These are phyloP conservation scores for Fusarium luffae DNA, from an alignment of 2,329 filamentous ascomycete genomes.

Conservation along the genomic window DNA sequence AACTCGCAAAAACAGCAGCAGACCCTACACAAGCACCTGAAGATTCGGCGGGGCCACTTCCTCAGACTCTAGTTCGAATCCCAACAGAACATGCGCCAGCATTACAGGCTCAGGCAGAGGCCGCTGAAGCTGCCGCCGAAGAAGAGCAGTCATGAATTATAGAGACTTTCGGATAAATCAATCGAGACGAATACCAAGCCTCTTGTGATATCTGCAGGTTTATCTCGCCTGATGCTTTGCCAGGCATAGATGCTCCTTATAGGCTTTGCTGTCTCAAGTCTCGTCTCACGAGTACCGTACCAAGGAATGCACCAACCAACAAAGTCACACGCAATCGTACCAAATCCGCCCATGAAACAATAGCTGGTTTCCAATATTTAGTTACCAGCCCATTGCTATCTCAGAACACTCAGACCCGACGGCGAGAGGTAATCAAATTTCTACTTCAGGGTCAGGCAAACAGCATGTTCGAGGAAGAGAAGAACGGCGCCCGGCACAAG, in stretches of 20 bases:
- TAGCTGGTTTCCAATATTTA: neutral
- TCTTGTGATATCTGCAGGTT: too few relatives aligned
- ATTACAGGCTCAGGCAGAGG: constrained; percentile 70
- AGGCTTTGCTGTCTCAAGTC: neutral
- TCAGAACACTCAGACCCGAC: neutral
- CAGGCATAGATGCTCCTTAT: neutral
- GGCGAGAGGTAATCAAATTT: neutral
- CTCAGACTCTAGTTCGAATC: constrained; percentile 85
- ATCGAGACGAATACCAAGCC: neutral
- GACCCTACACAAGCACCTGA: constrained; percentile 52
- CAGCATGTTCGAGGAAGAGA: neutral
- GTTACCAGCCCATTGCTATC: neutral
- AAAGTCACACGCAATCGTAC: neutral
- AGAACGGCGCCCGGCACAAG: neutral
- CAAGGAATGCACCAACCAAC: neutral
- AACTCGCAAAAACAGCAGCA: constrained; percentile 71
- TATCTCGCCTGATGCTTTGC: neutral
- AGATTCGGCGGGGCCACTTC: constrained; percentile 65
- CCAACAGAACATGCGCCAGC: constrained; percentile 80
- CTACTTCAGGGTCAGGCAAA: neutral
- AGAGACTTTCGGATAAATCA: neutral
- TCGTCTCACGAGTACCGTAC: neutral
- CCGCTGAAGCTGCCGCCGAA: constrained; percentile 57
- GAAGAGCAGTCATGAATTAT: constrained; percentile 48
- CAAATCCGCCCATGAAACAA: neutral